phyloP scores from a whole-genome alignment of 1,284 basidiomycete genomes.

The Moesziomyces parantarcticus region DNA sequence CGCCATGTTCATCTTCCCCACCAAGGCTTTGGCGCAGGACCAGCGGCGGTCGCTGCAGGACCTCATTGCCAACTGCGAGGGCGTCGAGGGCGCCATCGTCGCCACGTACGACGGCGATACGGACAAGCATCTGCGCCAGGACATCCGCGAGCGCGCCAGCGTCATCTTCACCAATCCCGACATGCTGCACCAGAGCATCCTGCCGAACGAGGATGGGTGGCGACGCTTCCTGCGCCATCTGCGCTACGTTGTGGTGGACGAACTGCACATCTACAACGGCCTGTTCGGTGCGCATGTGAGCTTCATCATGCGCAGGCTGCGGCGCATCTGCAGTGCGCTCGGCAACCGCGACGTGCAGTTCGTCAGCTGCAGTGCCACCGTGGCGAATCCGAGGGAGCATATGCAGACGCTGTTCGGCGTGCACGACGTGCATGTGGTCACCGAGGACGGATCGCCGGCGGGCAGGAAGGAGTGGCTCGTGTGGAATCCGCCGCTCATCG shows the following conservation, averaged over 20 bases:
- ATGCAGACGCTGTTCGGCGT: constrained; percentile 69
- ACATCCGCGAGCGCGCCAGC: constrained; percentile 68
- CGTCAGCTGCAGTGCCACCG: constrained; percentile 89
- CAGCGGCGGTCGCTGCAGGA: constrained; percentile 72
- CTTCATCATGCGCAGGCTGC: constrained; percentile 70
- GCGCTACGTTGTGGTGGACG: constrained; percentile 84
- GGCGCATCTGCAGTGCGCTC: constrained; percentile 82
- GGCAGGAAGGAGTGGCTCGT: constrained; percentile 75
- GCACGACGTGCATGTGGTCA: constrained; percentile 77
- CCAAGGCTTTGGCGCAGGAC: constrained; percentile 92
- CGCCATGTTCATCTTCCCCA: constrained; percentile 88
- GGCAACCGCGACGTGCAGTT: constrained; percentile 80
- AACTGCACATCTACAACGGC: constrained; percentile 79
- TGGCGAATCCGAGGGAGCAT: constrained; percentile 75
- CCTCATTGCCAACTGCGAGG: constrained; percentile 75
- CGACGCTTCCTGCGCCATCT: constrained; percentile 77
- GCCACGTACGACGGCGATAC: constrained; percentile 92
- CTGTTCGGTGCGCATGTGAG: constrained; percentile 62
- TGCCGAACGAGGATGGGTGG: constrained; percentile 87
- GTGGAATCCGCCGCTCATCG: constrained; percentile 75
- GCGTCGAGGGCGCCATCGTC: constrained; percentile 75
- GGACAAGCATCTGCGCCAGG: constrained; percentile 73
- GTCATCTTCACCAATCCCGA: constrained; percentile 75
- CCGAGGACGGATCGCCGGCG: constrained; percentile 84
- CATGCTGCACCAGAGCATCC: constrained; percentile 84